Conservation (phyloP, 176 grass and related monocot genomes). For the Avena insularis region DNA sequence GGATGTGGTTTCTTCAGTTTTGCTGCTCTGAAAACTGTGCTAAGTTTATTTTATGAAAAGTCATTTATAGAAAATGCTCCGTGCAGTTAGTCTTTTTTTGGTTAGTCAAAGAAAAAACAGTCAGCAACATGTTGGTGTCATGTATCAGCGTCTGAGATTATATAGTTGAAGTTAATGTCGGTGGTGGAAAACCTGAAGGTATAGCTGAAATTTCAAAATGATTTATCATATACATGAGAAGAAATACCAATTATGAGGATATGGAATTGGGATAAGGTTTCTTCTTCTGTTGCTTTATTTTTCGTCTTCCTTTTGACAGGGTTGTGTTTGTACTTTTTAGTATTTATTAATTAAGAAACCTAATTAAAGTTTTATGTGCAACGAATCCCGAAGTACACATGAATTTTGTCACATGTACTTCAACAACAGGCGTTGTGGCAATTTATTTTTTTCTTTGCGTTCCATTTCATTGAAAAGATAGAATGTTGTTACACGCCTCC, state of each 20-base stretch:
- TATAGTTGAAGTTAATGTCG: neutral
- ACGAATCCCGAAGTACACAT: neutral
- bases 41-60: slow-evolving; percentile 1
- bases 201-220: slow-evolving; percentile 13
- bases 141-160: neutral
- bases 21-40: neutral
- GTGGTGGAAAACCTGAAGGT: slow-evolving; percentile 20
- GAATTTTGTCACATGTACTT: slow-evolving; percentile 23
- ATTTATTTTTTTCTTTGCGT: neutral
- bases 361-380: slow-evolving; percentile 5
- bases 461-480: too few relatives aligned
- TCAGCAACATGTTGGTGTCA: neutral
- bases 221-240: neutral
- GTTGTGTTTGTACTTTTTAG: neutral
- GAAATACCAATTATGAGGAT: neutral
- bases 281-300: neutral
- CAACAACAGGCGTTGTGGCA: neutral
- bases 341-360: slow-evolving; percentile 2
- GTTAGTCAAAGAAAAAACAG: slow-evolving; percentile 5
- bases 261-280: slow-evolving; percentile 1
- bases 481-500: too few relatives aligned
- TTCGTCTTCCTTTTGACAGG: neutral
- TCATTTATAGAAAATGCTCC: neutral
- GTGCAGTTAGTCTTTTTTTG: neutral
- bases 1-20: slow-evolving; percentile 2